These are phyloP conservation scores for Tranzscheliella williamsii DNA, from an alignment of 1,284 basidiomycete species.

Conservation along the genomic window DNA sequence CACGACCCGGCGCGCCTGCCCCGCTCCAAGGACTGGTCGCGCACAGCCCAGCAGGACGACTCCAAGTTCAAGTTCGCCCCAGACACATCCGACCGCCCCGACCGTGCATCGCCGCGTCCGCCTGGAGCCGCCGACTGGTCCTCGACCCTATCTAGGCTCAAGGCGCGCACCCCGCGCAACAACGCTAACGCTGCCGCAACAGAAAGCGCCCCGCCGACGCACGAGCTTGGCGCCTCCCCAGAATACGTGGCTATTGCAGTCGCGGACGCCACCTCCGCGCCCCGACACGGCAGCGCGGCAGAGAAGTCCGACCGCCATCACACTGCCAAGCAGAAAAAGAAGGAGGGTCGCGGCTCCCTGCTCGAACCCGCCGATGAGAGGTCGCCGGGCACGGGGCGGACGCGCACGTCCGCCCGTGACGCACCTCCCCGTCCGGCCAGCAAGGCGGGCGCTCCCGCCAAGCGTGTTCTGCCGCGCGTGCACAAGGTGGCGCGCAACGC, in stretches of 20 bases:
- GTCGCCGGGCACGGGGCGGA: background rate
- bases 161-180: constrained; percentile 9
- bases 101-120: background rate
- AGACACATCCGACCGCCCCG: background rate
- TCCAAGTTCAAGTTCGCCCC: constrained; percentile 19
- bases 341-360: constrained; percentile 30
- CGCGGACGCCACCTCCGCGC: background rate
- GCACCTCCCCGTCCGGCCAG: background rate
- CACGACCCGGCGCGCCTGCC: background rate
- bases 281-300: background rate
- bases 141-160: constrained; percentile 3
- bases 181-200: constrained; percentile 6
- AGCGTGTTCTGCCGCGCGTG: constrained; percentile 9
- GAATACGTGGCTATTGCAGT: background rate
- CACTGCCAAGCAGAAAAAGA: constrained; percentile 33
- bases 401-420: background rate
- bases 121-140: background rate
- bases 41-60: constrained; percentile 1
- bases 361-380: constrained; percentile 1
- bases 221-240: background rate
- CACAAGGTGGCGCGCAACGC: constrained; percentile 18
- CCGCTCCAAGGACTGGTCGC: constrained; percentile 2
- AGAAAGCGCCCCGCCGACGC: background rate
- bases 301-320: constrained; percentile 31
- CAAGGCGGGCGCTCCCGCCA: constrained; percentile 1